Conservation (phyloP, 371 early-diverging fungal genomes). For the Mycotypha africana region DNA sequence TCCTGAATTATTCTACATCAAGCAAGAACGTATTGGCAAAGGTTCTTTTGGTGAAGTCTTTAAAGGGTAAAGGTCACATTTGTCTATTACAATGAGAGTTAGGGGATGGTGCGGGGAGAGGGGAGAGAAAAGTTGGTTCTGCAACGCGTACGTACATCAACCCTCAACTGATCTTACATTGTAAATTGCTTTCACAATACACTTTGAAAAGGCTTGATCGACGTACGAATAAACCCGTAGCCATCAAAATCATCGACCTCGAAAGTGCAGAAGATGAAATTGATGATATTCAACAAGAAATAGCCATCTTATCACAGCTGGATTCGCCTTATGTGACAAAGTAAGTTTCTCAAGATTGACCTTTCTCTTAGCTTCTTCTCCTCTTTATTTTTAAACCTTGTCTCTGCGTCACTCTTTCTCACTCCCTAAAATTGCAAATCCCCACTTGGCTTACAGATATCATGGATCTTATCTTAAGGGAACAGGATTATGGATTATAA, state of each 20-base stretch:
- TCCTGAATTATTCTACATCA: conserved; percentile 57
- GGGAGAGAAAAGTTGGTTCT: conserved; percentile 7
- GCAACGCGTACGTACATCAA: not conserved
- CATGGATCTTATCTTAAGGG: conserved; percentile 78
- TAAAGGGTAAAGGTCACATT: conserved; percentile 63
- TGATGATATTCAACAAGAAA: conserved; percentile 97
- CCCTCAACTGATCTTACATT: no score
- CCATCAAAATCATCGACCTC: conserved; percentile 91
- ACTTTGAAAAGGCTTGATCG: conserved; percentile 59
- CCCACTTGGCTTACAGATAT: conserved; percentile 53
- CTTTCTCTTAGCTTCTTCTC: not conserved
- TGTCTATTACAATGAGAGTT: no score
- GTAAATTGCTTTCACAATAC: not conserved
- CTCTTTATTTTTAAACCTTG: not conserved
- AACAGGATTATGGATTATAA: conserved; percentile 88
- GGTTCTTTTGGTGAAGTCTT: conserved; percentile 92
- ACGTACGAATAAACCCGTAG: conserved; percentile 73
- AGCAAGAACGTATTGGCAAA: conserved; percentile 73
- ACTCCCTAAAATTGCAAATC: no score
- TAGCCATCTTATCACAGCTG: conserved; percentile 91
- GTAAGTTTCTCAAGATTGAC: conserved; percentile 35
- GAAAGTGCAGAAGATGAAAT: conserved; percentile 96
- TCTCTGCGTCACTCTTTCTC: not conserved
- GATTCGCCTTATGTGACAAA: conserved; percentile 89
- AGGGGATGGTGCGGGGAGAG: no score